These are phyloP conservation scores for Exophiala sp. DNA, from an alignment of 2,329 filamentous ascomycete genomes.

Conservation along the genomic window DNA sequence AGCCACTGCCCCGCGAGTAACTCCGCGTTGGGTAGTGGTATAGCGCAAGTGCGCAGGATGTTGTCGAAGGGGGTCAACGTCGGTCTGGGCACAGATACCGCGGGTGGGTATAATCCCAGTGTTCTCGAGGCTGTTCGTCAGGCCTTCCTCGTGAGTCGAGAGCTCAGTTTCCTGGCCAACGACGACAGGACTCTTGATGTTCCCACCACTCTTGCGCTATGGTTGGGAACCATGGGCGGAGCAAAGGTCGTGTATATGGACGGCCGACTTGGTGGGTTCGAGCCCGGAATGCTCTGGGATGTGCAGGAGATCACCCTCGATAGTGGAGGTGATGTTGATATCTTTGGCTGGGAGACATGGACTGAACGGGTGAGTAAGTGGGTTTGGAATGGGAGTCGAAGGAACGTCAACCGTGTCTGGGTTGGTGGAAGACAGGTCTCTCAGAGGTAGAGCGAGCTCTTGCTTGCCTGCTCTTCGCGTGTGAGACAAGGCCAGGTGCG, in stretches of 20 bases:
- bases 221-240: conserved; percentile 79
- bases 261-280: conserved; percentile 72
- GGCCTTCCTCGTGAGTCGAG: conserved; percentile 73
- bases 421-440: conserved; percentile 81
- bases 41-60: conserved; percentile 71
- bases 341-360: conserved; percentile 92
- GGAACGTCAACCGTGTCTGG: conserved; percentile 87
- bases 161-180: conserved; percentile 53
- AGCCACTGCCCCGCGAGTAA: conserved; percentile 88
- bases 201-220: conserved; percentile 75
- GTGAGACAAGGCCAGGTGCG: too few relatives aligned
- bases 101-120: conserved; percentile 77
- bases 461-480: background rate
- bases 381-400: conserved; percentile 88
- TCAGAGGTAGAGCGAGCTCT: conserved; percentile 32
- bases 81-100: conserved; percentile 86
- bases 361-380: conserved; percentile 84
- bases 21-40: conserved; percentile 73
- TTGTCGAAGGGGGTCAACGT: conserved; percentile 72
- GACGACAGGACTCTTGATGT: conserved; percentile 27
- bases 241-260: conserved; percentile 74
- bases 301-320: conserved; percentile 72
- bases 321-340: conserved; percentile 57
- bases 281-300: conserved; percentile 84
- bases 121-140: conserved; percentile 77